Conservation (phyloP, 2,329 filamentous ascomycete genomes). For the Herpotrichia juniperi region DNA sequence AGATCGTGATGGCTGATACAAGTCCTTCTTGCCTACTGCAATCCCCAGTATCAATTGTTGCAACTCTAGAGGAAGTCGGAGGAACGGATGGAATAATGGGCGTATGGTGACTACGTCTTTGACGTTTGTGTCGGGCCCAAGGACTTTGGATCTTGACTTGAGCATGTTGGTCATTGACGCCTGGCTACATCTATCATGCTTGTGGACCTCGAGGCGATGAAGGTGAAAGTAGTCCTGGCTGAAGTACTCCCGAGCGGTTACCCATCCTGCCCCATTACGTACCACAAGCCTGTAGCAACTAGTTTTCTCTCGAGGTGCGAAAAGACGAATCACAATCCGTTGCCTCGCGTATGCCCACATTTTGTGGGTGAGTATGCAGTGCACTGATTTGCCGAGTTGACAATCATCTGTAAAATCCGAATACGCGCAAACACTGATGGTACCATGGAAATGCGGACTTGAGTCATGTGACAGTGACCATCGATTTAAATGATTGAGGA, state of each 20-base stretch:
- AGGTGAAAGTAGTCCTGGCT: slow-evolving; percentile 28
- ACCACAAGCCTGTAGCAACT: slow-evolving; percentile 31
- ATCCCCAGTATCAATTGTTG: slow-evolving; percentile 34
- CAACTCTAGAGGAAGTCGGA: slow-evolving; percentile 31
- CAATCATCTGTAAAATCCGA: slow-evolving; percentile 12
- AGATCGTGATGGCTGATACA: neutral
- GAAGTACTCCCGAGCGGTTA: slow-evolving; percentile 35
- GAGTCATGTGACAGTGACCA: slow-evolving; percentile 38
- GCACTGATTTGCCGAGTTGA: slow-evolving; percentile 32
- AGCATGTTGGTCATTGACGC: neutral
- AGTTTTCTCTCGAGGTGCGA: slow-evolving; percentile 19
- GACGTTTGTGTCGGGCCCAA: slow-evolving; percentile 8
- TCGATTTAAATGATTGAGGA: slow-evolving; percentile 26
- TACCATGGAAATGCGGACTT: slow-evolving; percentile 35
- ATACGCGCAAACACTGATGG: slow-evolving; percentile 22
- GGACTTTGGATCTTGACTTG: slow-evolving; percentile 3
- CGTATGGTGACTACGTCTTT: slow-evolving; percentile 30
- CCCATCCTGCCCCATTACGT: slow-evolving; percentile 36
- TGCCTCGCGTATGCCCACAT: slow-evolving; percentile 21
- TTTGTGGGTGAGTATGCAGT: slow-evolving; percentile 29
- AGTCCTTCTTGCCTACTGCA: slow-evolving; percentile 17
- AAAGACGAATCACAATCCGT: slow-evolving; percentile 32
- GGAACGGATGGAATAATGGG: slow-evolving; percentile 35
- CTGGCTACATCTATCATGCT: neutral
- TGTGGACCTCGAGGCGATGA: neutral